phyloP scores from a whole-genome alignment of 1,284 basidiomycete species.

The Apiotrichum laibachii region DNA sequence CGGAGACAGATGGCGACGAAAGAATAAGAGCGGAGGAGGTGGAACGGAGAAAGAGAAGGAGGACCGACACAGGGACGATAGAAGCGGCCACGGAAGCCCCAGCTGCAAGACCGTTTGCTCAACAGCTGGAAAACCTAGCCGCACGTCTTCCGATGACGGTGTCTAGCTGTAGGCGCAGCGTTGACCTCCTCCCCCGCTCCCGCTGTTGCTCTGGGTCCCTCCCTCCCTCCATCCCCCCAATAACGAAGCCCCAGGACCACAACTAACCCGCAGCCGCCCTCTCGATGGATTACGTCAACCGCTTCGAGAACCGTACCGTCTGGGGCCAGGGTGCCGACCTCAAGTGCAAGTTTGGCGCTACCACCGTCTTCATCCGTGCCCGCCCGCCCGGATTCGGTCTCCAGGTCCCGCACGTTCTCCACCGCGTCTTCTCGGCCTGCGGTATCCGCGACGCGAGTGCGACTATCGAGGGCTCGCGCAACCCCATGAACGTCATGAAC shows the following conservation, averaged over 20 bases:
- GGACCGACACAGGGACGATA: background rate
- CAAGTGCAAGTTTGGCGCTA: conserved; percentile 79
- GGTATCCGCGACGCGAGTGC: conserved; percentile 93
- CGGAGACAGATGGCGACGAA: background rate
- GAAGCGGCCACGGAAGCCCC: no score
- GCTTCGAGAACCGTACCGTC: conserved; percentile 84
- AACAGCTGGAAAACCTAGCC: no score
- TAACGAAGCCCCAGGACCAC: background rate
- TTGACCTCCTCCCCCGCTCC: no score
- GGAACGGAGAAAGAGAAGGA: background rate
- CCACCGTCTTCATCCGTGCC: conserved; percentile 76
- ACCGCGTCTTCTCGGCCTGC: conserved; percentile 80
- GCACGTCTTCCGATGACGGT: no score
- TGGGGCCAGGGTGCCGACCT: conserved; percentile 67
- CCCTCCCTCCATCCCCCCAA: background rate
- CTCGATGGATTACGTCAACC: conserved; percentile 78
- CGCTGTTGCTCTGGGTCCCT: no score
- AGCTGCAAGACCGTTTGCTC: no score
- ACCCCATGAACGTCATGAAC: conserved; percentile 64
- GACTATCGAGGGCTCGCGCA: conserved; percentile 89
- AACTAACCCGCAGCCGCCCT: conserved; percentile 29
- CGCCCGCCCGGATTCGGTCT: conserved; percentile 89
- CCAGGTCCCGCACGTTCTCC: conserved; percentile 81
- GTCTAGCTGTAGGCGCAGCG: no score
- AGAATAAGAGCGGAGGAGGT: background rate